phyloP scores from a whole-genome alignment of 1,284 basidiomycete species.

The Ustilago tritici region DNA sequence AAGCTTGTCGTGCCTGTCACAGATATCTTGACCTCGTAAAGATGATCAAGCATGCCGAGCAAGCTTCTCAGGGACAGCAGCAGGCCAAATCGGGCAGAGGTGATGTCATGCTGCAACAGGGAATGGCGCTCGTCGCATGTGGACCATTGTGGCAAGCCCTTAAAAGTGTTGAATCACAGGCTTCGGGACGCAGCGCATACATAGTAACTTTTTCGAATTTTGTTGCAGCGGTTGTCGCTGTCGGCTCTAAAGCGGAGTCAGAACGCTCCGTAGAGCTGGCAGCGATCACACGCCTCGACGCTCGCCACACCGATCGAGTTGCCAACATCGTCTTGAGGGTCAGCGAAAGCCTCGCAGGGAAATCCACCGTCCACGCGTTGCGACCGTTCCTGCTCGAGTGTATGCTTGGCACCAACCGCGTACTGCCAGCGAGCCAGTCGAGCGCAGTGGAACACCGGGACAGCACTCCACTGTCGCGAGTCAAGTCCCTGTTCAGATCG shows the following conservation, averaged over 20 bases:
- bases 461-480: conserved; percentile 23
- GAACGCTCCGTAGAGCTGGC: conserved; percentile 18
- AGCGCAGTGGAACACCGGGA: conserved; percentile 9
- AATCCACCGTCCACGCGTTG: conserved; percentile 4
- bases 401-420: conserved; percentile 19
- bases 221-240: conserved; percentile 25
- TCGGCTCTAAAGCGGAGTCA: conserved; percentile 2
- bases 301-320: conserved; percentile 21
- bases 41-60: conserved; percentile 11
- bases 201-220: conserved; percentile 32
- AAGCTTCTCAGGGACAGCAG: neutral
- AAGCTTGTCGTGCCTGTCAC: conserved; percentile 33
- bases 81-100: neutral
- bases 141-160: conserved; percentile 27
- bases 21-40: conserved; percentile 18
- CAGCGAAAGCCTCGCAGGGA: conserved; percentile 8
- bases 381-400: conserved; percentile 34
- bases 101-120: conserved; percentile 11
- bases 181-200: conserved; percentile 27
- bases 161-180: conserved; percentile 22
- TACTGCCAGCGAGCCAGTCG: conserved; percentile 4
- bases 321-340: conserved; percentile 19
- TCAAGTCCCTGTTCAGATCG: conserved; percentile 23
- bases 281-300: conserved; percentile 30
- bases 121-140: conserved; percentile 28